phyloP scores from a whole-genome alignment of 495 filamentous ascomycete genomes.

The Penicillium verhagenii region DNA sequence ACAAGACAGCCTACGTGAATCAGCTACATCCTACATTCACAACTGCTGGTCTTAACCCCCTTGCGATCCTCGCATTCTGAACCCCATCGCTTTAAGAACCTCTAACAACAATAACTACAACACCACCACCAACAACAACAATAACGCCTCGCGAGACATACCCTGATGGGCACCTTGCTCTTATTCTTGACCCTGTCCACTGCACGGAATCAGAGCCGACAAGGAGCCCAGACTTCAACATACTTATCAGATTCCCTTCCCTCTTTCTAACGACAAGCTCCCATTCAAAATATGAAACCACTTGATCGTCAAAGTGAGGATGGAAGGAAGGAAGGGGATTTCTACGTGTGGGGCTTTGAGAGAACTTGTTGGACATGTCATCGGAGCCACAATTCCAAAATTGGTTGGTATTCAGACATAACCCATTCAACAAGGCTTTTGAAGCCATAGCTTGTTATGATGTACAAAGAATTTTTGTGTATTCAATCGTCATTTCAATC shows the following conservation, averaged over 20 bases:
- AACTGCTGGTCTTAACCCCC: neutral
- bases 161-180: neutral
- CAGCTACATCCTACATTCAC: neutral
- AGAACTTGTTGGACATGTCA: neutral
- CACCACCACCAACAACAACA: neutral
- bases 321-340: neutral
- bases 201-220: neutral
- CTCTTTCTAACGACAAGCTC: neutral
- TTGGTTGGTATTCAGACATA: neutral
- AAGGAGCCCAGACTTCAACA: neutral
- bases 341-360: neutral
- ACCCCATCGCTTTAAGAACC: neutral
- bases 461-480: constrained; percentile 8
- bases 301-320: too few species aligned
- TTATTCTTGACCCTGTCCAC: neutral
- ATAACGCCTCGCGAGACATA: neutral
- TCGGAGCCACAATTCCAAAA: neutral
- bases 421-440: neutral
- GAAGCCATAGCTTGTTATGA: neutral
- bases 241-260: neutral
- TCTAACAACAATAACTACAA: neutral
- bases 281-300: too few species aligned
- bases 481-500: constrained; percentile 8
- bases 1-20: neutral
- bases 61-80: neutral